phyloP scores from a whole-genome alignment of 2,329 filamentous ascomycete genomes.

The Corynespora cassiicola region DNA sequence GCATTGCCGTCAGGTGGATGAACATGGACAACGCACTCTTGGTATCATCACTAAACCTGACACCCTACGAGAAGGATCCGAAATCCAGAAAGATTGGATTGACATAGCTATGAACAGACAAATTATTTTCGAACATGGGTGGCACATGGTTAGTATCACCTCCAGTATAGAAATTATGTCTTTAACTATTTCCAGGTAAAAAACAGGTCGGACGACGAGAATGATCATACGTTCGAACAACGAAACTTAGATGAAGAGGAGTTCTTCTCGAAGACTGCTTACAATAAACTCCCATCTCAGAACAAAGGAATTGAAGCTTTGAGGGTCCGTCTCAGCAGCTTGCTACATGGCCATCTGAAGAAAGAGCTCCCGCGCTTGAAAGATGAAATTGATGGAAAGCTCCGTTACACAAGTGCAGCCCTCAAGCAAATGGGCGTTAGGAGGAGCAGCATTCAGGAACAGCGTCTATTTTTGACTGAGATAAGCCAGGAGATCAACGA shows the following conservation, averaged over 20 bases:
- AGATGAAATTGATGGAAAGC: slow-evolving; percentile 37
- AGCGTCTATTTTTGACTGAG: slow-evolving; percentile 56
- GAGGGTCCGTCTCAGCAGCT: slow-evolving; percentile 56
- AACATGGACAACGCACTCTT: slow-evolving; percentile 55
- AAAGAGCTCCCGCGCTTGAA: slow-evolving; percentile 44
- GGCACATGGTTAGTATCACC: too few species aligned
- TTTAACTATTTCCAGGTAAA: too few species aligned
- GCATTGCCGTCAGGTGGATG: slow-evolving; percentile 55
- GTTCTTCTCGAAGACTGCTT: slow-evolving; percentile 45
- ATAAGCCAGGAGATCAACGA: slow-evolving; percentile 54
- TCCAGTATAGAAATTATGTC: too few species aligned
- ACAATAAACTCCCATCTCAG: slow-evolving; percentile 28
- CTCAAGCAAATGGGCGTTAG: slow-evolving; percentile 59
- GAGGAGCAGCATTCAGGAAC: slow-evolving; percentile 54
- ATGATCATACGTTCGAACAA: slow-evolving; percentile 43
- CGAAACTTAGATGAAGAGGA: slow-evolving; percentile 46
- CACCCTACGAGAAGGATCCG: slow-evolving; percentile 44
- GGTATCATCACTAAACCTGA: slow-evolving; percentile 67
- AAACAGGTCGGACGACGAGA: slow-evolving; percentile 52
- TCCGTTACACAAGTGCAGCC: slow-evolving; percentile 23
- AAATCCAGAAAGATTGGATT: slow-evolving; percentile 50
- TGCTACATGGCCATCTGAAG: slow-evolving; percentile 51
- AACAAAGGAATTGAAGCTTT: slow-evolving; percentile 58
- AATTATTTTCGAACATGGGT: slow-evolving; percentile 53
- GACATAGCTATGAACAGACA: slow-evolving; percentile 49